These are phyloP conservation scores for Pseudogymnoascus sp. DNA, from an alignment of 2,329 filamentous ascomycete genomes.

Conservation along the genomic window DNA sequence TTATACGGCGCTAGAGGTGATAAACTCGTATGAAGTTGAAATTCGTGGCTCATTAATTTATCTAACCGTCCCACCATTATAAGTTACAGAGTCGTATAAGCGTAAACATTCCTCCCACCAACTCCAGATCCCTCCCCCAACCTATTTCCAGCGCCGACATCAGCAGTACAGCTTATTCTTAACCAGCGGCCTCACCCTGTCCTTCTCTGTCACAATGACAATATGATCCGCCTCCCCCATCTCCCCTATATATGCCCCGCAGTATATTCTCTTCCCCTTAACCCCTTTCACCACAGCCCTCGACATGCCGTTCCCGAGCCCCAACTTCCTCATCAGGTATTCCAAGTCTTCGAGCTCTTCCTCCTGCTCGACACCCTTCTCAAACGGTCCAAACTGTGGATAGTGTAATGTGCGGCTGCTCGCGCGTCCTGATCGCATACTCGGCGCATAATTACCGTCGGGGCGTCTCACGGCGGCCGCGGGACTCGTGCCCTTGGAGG, in stretches of 20 bases:
- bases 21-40: not conserved
- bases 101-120: not conserved
- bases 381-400: not conserved
- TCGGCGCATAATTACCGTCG: not conserved
- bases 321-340: not conserved
- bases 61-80: not conserved
- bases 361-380: slow-evolving; percentile 4
- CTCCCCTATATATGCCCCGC: not conserved
- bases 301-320: not conserved
- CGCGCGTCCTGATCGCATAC: not conserved
- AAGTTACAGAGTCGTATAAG: not conserved
- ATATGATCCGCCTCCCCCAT: not conserved
- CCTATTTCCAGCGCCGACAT: not conserved
- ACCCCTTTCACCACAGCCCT: not conserved
- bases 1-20: no score
- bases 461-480: not conserved
- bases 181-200: not conserved
- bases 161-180: not conserved
- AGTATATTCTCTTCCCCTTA: slow-evolving; percentile 8
- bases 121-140: not conserved
- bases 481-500: not conserved
- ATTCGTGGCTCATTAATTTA: not conserved
- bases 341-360: not conserved
- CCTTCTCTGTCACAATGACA: not conserved
- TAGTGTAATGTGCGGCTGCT: slow-evolving; percentile 2